Conservation (phyloP, 495 filamentous ascomycete species). For the Jackrogersella multiformis region DNA sequence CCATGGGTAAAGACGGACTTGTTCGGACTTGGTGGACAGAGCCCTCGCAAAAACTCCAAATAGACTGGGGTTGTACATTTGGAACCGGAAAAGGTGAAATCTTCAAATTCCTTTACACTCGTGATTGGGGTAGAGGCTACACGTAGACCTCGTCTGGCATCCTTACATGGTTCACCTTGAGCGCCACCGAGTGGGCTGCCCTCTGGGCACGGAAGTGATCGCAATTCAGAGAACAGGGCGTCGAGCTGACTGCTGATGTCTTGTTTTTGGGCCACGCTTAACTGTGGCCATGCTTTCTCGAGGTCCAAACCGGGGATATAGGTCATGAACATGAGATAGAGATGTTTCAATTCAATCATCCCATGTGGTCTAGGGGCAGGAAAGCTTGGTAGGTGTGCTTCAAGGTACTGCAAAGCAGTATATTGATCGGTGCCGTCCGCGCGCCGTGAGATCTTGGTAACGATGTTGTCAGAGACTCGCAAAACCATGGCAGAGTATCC, state of each 20-base stretch:
- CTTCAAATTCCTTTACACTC: background rate
- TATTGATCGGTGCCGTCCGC: background rate
- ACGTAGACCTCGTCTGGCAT: background rate
- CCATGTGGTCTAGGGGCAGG: background rate
- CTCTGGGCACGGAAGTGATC: background rate
- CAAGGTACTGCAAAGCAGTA: constrained; percentile 1
- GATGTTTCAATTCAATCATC: background rate
- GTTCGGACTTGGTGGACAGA: background rate
- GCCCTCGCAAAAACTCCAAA: background rate
- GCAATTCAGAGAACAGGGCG: constrained; percentile 1
- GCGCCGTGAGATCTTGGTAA: background rate
- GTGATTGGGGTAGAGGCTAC: background rate
- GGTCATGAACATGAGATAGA: background rate
- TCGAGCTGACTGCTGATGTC: constrained; percentile 1
- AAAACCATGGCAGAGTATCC: background rate
- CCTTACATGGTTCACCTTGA: background rate
- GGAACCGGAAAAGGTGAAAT: background rate
- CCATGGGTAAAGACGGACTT: background rate
- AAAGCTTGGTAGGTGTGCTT: background rate
- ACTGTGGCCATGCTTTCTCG: background rate
- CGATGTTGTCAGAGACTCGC: background rate
- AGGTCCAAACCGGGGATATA: background rate
- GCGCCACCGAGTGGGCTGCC: background rate
- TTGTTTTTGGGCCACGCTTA: background rate
- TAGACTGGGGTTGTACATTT: background rate